These are phyloP conservation scores for Taphrina communis DNA, from an alignment of 1,139 yeast genomes.

Conservation along the genomic window DNA sequence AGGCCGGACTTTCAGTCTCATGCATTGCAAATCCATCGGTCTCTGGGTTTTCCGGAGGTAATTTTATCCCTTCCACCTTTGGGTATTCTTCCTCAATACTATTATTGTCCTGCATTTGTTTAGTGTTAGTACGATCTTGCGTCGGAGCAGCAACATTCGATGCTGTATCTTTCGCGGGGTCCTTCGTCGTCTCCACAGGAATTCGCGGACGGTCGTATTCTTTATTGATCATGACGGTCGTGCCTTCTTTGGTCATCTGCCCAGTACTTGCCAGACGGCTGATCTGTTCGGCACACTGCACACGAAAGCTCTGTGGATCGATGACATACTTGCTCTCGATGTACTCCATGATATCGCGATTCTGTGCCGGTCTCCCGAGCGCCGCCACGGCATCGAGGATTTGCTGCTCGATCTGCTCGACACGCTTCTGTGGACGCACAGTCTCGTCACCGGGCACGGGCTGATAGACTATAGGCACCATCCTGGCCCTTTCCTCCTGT, in stretches of 20 bases:
- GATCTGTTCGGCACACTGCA: constrained; percentile 27
- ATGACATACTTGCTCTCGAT: constrained; percentile 20
- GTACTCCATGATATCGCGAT: constrained; percentile 27
- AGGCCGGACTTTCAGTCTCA: constrained; percentile 35
- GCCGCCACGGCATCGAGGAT: background rate
- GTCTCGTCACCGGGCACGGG: constrained; percentile 35
- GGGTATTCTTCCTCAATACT: constrained; percentile 19
- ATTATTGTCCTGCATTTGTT: background rate
- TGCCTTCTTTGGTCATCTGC: constrained; percentile 6
- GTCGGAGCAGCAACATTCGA: too few relatives aligned
- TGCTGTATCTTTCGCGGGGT: background rate
- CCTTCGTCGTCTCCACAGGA: background rate
- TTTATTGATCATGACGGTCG: constrained; percentile 4
- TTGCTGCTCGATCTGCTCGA: constrained; percentile 9
- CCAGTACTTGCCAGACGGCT: constrained; percentile 1
- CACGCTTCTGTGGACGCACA: constrained; percentile 9
- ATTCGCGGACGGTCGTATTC: background rate
- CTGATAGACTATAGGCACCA: constrained; percentile 19
- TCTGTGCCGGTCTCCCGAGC: constrained; percentile 13
- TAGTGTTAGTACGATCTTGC: too few relatives aligned
- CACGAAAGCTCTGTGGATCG: constrained; percentile 19
- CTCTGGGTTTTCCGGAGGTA: constrained; percentile 28
- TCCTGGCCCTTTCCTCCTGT: constrained; percentile 23
- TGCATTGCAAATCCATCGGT: constrained; percentile 32
- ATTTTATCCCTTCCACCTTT: constrained; percentile 21